Evolutionary conservation across 768 basidiomycete genomes (phyloP).

Genomic region (Rubroboletus pulcherrimus): DNA sequence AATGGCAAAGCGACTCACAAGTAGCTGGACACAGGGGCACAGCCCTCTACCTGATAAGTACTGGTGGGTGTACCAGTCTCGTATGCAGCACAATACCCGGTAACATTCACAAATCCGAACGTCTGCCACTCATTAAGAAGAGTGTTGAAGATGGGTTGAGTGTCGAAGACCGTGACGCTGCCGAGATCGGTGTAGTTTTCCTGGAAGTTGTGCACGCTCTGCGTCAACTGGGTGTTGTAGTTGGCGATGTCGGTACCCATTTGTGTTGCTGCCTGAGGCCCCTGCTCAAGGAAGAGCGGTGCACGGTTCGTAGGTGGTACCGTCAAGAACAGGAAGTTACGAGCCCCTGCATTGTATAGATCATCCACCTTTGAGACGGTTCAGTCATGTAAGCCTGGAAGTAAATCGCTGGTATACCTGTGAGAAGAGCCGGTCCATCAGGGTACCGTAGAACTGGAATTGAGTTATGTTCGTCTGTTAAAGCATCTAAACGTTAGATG

Average conservation of each 20-base stretch:
- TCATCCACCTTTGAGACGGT: slow-evolving; percentile 11
- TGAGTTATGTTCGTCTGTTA: slow-evolving; percentile 23
- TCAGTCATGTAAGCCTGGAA: neutral
- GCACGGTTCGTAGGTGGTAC: slow-evolving; percentile 58
- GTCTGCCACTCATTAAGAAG: slow-evolving; percentile 49
- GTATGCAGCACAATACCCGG: slow-evolving; percentile 58
- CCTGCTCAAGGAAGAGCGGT: slow-evolving; percentile 48
- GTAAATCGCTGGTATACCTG: slow-evolving; percentile 14
- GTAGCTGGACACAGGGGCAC: slow-evolving; percentile 61
- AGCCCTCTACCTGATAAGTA: slow-evolving; percentile 54
- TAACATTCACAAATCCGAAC: slow-evolving; percentile 56
- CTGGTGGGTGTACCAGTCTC: slow-evolving; percentile 50
- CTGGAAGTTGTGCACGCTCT: slow-evolving; percentile 39
- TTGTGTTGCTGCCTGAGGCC: slow-evolving; percentile 21
- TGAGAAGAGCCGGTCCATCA: slow-evolving; percentile 27
- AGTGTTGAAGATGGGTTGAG: slow-evolving; percentile 54
- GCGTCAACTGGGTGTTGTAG: slow-evolving; percentile 48
- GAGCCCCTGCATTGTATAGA: slow-evolving; percentile 41
- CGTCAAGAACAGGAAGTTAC: slow-evolving; percentile 61
- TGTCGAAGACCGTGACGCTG: slow-evolving; percentile 49
- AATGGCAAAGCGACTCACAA: slow-evolving; percentile 43
- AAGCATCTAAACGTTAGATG: neutral
- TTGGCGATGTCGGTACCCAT: slow-evolving; percentile 38
- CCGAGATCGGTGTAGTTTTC: slow-evolving; percentile 40
- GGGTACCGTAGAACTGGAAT: slow-evolving; percentile 20